Base-by-base conservation (phyloP, 257 asterid species). In the Capsicum pubescens region DNA sequence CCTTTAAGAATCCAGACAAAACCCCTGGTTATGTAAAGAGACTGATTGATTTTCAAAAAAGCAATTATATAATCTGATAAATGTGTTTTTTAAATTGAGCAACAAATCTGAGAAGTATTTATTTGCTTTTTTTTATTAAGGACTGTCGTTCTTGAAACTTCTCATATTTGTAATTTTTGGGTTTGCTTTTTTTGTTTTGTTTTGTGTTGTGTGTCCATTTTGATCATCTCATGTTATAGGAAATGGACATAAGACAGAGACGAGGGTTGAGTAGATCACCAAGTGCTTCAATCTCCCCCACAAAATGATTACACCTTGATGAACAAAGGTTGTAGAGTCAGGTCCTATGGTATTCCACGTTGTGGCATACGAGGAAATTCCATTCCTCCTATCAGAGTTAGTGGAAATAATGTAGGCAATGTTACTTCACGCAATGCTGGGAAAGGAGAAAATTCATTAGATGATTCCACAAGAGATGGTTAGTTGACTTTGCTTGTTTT, bases 331-430 rank as follows among this genome's bases (percentile, higher is more conserved):
- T 92, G 88, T 85, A 97, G 95, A 60, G 91, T 88, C 84, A 92
- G 90, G 88, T 91, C 94, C 76, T 96, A 93, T 84, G 95, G 94
- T 56, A 84, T 84, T 84, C 87, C 95, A 79, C 94, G 98, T 21
- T 97, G 98, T 84, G 98, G 99, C 64, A 88, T 93, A 69, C 92
- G 99, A 74, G 98, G 99, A 83, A 95, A 92, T 89, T 97, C 95
- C 84, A 83, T 97, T 81, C 98, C 99, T 79, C 99, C 99, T 21
- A 93, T 97, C 88, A 92, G 92, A 88, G 91, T 95, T 66, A 93
- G 83, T 90, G 97, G 97, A 80, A 92, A 84, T 84, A 90, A 63
- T 85, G 78, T 86, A 54, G 95, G 97, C 88, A 93, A 89, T 89
- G 86, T 90, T 84, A 86, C 94, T 90, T 90, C 97, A 13, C 93